A percentile compares a stretch with the other conserved stretches of the same genome.
Evolutionary conservation across 2,329 filamentous ascomycete species (phyloP).

Genomic region (Aureobasidium sp.): DNA sequence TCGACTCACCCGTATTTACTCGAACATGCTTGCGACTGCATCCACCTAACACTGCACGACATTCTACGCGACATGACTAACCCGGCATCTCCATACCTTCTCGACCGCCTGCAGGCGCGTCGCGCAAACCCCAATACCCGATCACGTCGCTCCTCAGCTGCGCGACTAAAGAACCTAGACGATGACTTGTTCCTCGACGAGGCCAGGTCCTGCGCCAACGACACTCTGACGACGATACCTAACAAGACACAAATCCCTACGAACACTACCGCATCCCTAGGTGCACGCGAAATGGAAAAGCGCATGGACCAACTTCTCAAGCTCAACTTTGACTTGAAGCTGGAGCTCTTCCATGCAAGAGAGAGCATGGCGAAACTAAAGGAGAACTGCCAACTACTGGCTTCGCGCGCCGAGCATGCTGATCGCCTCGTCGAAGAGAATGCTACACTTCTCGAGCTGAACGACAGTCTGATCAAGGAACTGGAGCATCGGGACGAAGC

Average conservation of each 20-base stretch:
- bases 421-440: slow-evolving; percentile 19
- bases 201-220: slow-evolving; percentile 19
- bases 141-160: slow-evolving; percentile 27
- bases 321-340: slow-evolving; percentile 68
- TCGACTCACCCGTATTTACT: neutral
- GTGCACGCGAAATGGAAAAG: slow-evolving; percentile 61
- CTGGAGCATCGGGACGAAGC: slow-evolving; percentile 62
- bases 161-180: slow-evolving; percentile 18
- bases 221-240: slow-evolving; percentile 20
- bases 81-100: slow-evolving; percentile 21
- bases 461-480: slow-evolving; percentile 51
- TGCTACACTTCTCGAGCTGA: slow-evolving; percentile 48
- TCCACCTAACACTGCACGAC: slow-evolving; percentile 10
- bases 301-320: slow-evolving; percentile 62
- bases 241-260: slow-evolving; percentile 16
- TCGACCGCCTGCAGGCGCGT: slow-evolving; percentile 28
- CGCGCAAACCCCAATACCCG: slow-evolving; percentile 24
- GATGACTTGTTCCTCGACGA: slow-evolving; percentile 31
- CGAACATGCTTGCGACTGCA: slow-evolving; percentile 3
- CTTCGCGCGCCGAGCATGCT: slow-evolving; percentile 39
- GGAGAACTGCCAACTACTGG: slow-evolving; percentile 47
- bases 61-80: slow-evolving; percentile 18
- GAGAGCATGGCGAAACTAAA: slow-evolving; percentile 56
- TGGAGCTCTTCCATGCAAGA: slow-evolving; percentile 62
- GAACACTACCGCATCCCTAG: slow-evolving; percentile 31